Evolutionary conservation across 1,284 basidiomycete species (phyloP), one percentile per base, ranked within the genome.

Genomic region (Grifola frondosa): DNA sequence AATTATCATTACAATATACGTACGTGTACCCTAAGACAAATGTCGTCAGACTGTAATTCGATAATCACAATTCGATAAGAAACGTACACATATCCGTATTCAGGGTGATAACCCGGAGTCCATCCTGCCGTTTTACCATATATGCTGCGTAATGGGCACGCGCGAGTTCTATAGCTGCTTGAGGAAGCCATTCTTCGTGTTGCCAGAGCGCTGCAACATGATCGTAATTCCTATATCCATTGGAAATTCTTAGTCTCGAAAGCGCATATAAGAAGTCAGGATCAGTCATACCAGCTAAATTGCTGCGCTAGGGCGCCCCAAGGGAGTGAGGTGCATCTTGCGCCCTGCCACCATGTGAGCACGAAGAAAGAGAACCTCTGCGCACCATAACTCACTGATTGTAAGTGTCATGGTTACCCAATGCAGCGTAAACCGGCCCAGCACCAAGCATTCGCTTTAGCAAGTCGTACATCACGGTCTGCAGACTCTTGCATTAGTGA

Each of bases 401-500:
- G 60, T 84, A 84, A 29, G 72, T 79, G 57, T 89, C 87, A 53
- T 88, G 86, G 57, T 88, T 89, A n/a, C 87, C 87, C 11, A 89
- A 65, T 0, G 80, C 77, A 22, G 81, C 79, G 54, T 88, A 89
- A 2, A 88, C 74, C 17, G 86, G 83, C 0, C 82, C 82, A 5
- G 76, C 70, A 7, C 77, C 77, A 29, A 89, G 69, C 50, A 71
- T 70, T 13, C 68, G 66, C 58, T 77, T 82, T 64, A 87, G 75
- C 17, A 88, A 68, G 50, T 81, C 82, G 55, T 78, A 88, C 19
- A 87, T 40, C 1, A 83, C 66, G 2, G 80, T 74, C 83, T 85
- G 50, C 6, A 17, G 20, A n/a, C n/a, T n/a, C n/a, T n/a, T n/a
- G n/a, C n/a, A n/a, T n/a, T n/a, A n/a, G n/a, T n/a, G n/a, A n/a